Conservation (phyloP, 352 stramenopile genomes). For the Phytophthora quininea region DNA sequence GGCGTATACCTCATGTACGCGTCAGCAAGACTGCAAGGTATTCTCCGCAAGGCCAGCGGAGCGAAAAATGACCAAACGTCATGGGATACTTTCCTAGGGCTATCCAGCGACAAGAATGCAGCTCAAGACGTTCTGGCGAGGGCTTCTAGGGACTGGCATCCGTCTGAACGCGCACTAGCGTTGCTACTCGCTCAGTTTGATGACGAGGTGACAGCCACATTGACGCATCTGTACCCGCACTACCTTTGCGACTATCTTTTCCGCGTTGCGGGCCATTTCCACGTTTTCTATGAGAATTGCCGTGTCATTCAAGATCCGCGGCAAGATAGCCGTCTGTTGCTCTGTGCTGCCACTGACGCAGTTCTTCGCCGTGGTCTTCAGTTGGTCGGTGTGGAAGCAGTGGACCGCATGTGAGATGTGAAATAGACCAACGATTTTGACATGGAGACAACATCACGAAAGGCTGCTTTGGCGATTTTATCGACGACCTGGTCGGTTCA, state of each 20-base stretch:
- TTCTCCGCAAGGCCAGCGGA: slow-evolving; percentile 61
- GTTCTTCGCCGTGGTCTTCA: slow-evolving; percentile 70
- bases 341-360: slow-evolving; percentile 77
- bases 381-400: slow-evolving; percentile 68
- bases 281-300: slow-evolving; percentile 85
- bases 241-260: slow-evolving; percentile 87
- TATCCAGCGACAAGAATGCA: slow-evolving; percentile 34
- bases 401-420: slow-evolving; percentile 75
- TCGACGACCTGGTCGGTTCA: too few species aligned
- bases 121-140: slow-evolving; percentile 40
- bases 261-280: slow-evolving; percentile 77
- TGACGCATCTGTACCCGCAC: slow-evolving; percentile 73
- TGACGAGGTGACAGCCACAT: slow-evolving; percentile 63
- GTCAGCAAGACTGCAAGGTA: slow-evolving; percentile 72
- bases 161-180: slow-evolving; percentile 69
- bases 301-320: slow-evolving; percentile 68
- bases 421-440: slow-evolving; percentile 22
- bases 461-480: too few species aligned
- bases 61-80: slow-evolving; percentile 24
- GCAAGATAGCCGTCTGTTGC: slow-evolving; percentile 69
- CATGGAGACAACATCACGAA: background rate
- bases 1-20: slow-evolving; percentile 87
- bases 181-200: slow-evolving; percentile 82
- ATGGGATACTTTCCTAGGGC: slow-evolving; percentile 35
- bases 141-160: slow-evolving; percentile 65